Conservation (phyloP, 1,284 basidiomycete genomes). For the Rhodotorula sp. region DNA sequence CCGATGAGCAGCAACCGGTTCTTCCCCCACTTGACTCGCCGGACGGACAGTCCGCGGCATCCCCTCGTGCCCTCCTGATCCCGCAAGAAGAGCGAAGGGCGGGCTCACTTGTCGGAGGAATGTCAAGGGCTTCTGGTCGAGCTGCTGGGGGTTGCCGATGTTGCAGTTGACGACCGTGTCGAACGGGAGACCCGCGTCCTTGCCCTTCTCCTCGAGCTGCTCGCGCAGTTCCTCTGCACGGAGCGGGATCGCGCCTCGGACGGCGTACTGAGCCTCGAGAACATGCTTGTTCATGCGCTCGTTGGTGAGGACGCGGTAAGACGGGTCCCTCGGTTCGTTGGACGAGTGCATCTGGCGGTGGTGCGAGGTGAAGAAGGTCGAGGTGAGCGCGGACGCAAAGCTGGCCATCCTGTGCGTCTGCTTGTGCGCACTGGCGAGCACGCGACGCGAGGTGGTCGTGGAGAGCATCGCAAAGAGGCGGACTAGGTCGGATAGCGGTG, state of each 20-base stretch:
- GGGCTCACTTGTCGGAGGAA: slow-evolving; percentile 79
- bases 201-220: slow-evolving; percentile 57
- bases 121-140: slow-evolving; percentile 90
- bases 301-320: slow-evolving; percentile 43
- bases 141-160: slow-evolving; percentile 97
- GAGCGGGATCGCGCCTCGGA: slow-evolving; percentile 93
- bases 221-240: slow-evolving; percentile 82
- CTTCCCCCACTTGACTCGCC: slow-evolving; percentile 3
- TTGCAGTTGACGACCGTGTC: slow-evolving; percentile 88
- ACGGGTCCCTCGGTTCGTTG: slow-evolving; percentile 16
- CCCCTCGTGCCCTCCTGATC: background rate
- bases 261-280: slow-evolving; percentile 84
- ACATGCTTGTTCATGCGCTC: slow-evolving; percentile 70
- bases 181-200: slow-evolving; percentile 68
- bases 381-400: background rate
- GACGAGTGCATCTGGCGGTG: background rate
- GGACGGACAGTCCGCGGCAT: no score
- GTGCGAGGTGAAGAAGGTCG: slow-evolving; percentile 1
- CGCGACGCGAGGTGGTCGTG: no score
- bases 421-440: no score
- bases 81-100: background rate
- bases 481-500: no score
- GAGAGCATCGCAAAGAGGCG: no score
- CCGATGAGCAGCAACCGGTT: background rate
- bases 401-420: no score